Evolutionary conservation across 352 stramenopile genomes (phyloP).

Genomic region (Nothophytophthora sp.): DNA sequence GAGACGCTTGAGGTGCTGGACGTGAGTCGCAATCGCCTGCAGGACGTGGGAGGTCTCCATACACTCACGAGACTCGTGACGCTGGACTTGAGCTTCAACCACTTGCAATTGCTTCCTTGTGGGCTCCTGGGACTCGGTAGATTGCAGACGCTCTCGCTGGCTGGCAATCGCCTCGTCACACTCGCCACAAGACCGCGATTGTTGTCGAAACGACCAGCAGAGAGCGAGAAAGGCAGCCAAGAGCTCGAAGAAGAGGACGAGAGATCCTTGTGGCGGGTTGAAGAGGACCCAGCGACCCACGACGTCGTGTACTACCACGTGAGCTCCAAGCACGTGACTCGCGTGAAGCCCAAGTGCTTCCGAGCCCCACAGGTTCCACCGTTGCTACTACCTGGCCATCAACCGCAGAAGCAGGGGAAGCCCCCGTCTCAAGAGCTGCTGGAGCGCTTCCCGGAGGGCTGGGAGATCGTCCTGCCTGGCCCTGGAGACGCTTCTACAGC

Average conservation of each 20-base stretch:
- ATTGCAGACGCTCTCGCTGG: conserved; percentile 43
- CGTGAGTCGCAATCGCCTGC: conserved; percentile 56
- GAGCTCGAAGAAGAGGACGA: conserved; percentile 36
- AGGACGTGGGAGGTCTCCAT: conserved; percentile 48
- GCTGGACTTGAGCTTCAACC: conserved; percentile 68
- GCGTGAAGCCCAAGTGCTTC: conserved; percentile 55
- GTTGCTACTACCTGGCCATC: conserved; percentile 27
- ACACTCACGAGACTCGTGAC: conserved; percentile 41
- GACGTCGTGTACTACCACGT: conserved; percentile 58
- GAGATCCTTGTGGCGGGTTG: conserved; percentile 65
- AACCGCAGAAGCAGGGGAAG: conserved; percentile 6
- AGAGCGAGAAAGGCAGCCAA: conserved; percentile 2
- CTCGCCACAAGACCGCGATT: conserved; percentile 50
- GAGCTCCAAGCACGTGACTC: conserved; percentile 47
- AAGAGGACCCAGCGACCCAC: conserved; percentile 51
- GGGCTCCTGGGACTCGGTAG: conserved; percentile 45
- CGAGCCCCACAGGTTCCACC: conserved; percentile 44
- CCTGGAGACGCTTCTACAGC: conserved; percentile 31
- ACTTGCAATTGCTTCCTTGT: conserved; percentile 54
- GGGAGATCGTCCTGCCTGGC: conserved; percentile 43
- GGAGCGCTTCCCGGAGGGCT: conserved; percentile 36
- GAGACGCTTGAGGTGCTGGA: conserved; percentile 33
- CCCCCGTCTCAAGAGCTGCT: conserved; percentile 17
- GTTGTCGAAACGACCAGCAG: neutral
- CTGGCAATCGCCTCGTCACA: conserved; percentile 65